Base-by-base conservation (phyloP, 305 asterid species). In the Fraxinus latifolia region DNA sequence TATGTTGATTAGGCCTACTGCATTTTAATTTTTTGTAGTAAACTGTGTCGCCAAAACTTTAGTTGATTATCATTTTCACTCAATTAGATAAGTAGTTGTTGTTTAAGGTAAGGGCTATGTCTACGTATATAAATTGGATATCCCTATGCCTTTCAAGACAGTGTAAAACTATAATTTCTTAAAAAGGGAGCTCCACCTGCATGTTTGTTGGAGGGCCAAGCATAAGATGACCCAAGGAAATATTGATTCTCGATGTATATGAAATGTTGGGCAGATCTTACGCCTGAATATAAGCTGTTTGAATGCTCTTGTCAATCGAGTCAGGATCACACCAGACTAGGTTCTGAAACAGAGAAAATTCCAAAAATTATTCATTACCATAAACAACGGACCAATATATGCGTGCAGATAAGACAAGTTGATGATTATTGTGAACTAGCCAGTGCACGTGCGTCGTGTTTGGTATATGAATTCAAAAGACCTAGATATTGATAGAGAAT, bases 231-330 rank as follows among this genome's bases (percentile, higher is more conserved):
- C 9, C 99, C 99, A 12, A 96, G 89, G 84, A 96, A 94, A 84
- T 96, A 96, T 83, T 96, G 98, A 83, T 94, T 94, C 89, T 95
- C 99, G 34, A 95, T 94, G 90, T 94, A 95, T 81, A 96, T 93
- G 88, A 91, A 96, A 86, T 91, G 93, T 77, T 94, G 97, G 72
- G 98, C 98, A 65, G 93, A 91, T 86, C 99, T 88, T 81, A 94
- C 39, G 99, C 99, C 74, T 96, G 93, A 77, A 96, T 88, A 80
- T 96, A 96, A 29, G 93, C 97, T 89, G 84, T 89, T 82, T 96
- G 99, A 83, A 96, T 96, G 88, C 99, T 96, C 85, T 80, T 87
- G 84, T 96, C 99, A 21, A 96, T 29, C 31, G n/a, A n/a, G n/a
- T n/a, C n/a, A n/a, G n/a, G n/a, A n/a, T n/a, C n/a, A n/a, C n/a